Evolutionary conservation across 2,329 filamentous ascomycete species (phyloP), one percentile per base, ranked within the genome.

Genomic region (Aspergillus unguis): DNA sequence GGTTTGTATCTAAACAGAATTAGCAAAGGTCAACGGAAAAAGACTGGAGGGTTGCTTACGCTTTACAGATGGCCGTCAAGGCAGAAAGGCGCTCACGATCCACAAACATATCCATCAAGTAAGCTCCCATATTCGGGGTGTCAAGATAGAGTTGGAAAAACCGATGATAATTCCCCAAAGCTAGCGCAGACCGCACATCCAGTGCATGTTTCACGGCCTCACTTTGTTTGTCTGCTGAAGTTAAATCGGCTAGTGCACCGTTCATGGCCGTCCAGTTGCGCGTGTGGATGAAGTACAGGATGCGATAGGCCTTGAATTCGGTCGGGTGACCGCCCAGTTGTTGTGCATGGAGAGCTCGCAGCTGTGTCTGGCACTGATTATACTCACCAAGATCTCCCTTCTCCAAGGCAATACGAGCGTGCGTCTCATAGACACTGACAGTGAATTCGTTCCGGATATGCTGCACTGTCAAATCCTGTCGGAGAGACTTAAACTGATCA

Each of bases 321-420:
- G 89, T 86, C 69, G 89, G 85, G 73, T 92, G 91, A 66, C 92
- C 94, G 69, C 90, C 90, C 71, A 96, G 78, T 62, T 89, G 88
- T 77, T 90, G 84, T 72, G 84, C 84, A 76, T 99, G 97, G 66
- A 99, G 79, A 61, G 88, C 90, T 74, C 90, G 90, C 70, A 99
- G 81, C 78, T 99, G 94, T 67, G 94, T 97, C 80, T 99, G 94
- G 76, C 94, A 99, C 82, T 99, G 94, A 80, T 99, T 99, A 94
- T 99, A 99, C 94, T 99, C 94, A 99, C 94, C 92, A 79, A 97
- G 84, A 80, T 99, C 94, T 76, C 89, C 91, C 82, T 95, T 96
- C 76, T 99, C 92, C 74, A 99, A 80, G 62, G 94, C 94, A 75
- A 99, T 97, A 56, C 94, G 87, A 59, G 92, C 94, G 76, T 99